A percentile compares a stretch with the other conserved stretches of the same genome.
Conservation (phyloP, 768 basidiomycete genomes). For the Auricularia heimuer region DNA sequence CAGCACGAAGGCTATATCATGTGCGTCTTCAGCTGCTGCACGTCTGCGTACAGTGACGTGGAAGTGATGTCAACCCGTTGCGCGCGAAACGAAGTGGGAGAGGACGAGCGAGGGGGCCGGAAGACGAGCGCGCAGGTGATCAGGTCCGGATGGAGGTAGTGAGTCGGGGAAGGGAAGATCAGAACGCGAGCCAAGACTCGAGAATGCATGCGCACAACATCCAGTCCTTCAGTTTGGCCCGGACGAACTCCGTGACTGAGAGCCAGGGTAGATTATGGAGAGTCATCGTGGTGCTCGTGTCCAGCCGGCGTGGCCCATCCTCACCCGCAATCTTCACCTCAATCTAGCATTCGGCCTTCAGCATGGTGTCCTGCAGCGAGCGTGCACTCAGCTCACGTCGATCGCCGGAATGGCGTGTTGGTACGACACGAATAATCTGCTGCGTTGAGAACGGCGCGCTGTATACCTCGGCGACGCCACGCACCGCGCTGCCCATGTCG, state of each 20-base stretch:
- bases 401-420: conserved; percentile 67
- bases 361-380: background rate
- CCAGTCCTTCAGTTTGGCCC: conserved; percentile 80
- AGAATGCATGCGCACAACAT: conserved; percentile 45
- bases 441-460: conserved; percentile 8
- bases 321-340: conserved; percentile 78
- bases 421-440: conserved; percentile 66
- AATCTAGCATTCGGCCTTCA: conserved; percentile 37
- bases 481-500: conserved; percentile 83
- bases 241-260: conserved; percentile 75
- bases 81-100: background rate
- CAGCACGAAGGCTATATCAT: conserved; percentile 64
- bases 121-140: background rate
- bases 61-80: background rate
- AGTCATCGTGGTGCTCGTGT: conserved; percentile 55
- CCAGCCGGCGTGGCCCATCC: conserved; percentile 65
- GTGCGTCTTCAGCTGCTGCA: conserved; percentile 60
- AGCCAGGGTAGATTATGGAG: conserved; percentile 70
- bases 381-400: conserved; percentile 39
- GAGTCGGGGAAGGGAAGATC: conserved; percentile 9
- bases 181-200: conserved; percentile 3
- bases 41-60: conserved; percentile 36
- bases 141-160: conserved; percentile 11
- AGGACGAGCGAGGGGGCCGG: background rate
- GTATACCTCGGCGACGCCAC: conserved; percentile 11